These are phyloP conservation scores for Candida qinlingensis DNA, from an alignment of 805 yeast genomes.

Conservation along the genomic window DNA sequence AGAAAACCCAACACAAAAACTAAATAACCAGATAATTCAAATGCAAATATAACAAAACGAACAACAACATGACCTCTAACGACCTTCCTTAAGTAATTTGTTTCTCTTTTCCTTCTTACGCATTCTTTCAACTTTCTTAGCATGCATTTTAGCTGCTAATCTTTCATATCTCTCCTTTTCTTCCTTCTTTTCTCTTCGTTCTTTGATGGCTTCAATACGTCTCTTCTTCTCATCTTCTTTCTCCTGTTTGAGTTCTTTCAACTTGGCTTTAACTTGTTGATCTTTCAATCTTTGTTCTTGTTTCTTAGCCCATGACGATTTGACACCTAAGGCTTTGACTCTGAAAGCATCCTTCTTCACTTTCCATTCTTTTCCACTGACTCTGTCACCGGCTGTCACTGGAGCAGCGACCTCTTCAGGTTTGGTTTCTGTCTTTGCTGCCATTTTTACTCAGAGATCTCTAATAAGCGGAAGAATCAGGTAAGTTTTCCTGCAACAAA, in stretches of 20 bases:
- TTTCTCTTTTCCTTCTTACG: slow-evolving; percentile 92
- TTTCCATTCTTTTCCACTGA: slow-evolving; percentile 58
- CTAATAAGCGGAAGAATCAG: background rate
- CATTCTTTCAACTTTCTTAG: slow-evolving; percentile 85
- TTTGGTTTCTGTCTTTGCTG: background rate
- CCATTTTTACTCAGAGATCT: background rate
- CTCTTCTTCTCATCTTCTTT: slow-evolving; percentile 56
- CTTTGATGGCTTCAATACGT: slow-evolving; percentile 54
- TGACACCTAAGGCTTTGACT: slow-evolving; percentile 54
- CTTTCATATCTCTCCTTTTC: slow-evolving; percentile 85
- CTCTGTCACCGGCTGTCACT: slow-evolving; percentile 19
- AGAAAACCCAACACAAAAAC: background rate
- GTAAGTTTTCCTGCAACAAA: background rate
- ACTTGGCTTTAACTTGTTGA: slow-evolving; percentile 58
- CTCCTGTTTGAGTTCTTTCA: slow-evolving; percentile 73
- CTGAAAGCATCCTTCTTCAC: slow-evolving; percentile 62
- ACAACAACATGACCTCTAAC: slow-evolving; percentile 33
- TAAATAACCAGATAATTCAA: background rate
- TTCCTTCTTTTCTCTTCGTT: slow-evolving; percentile 69
- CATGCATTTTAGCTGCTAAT: slow-evolving; percentile 83
- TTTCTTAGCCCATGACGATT: slow-evolving; percentile 59
- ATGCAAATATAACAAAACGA: background rate
- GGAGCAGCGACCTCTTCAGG: background rate
- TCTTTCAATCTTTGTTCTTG: slow-evolving; percentile 62
- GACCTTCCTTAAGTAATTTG: slow-evolving; percentile 79